A percentile compares a stretch with the other conserved stretches of the same genome.
phyloP scores from a whole-genome alignment of 306 rosid genomes.

The Lotus japonicus region DNA sequence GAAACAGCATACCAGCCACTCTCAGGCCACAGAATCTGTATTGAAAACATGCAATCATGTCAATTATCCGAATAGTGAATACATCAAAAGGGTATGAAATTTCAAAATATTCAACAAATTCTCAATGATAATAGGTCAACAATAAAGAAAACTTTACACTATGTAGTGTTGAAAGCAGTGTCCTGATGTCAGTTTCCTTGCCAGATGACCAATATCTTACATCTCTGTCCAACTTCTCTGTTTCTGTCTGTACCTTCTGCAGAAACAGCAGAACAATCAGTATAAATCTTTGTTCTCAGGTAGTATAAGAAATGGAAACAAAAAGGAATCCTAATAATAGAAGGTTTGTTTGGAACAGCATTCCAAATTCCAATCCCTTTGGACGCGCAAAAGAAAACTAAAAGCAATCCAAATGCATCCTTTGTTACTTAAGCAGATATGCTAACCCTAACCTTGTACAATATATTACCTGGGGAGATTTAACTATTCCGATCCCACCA shows the following conservation, averaged over 20 bases:
- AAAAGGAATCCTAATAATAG: background rate
- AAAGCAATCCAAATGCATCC: background rate
- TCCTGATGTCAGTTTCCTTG: slow-evolving; percentile 70
- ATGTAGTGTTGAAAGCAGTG: slow-evolving; percentile 75
- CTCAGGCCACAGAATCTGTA: slow-evolving; percentile 69
- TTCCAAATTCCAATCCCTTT: no score
- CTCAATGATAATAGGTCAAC: background rate
- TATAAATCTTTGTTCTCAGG: background rate
- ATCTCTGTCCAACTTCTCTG: slow-evolving; percentile 56
- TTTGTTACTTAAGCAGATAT: background rate
- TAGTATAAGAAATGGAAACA: background rate
- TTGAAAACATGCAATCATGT: slow-evolving; percentile 11
- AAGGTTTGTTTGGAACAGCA: no score
- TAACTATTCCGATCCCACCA: slow-evolving; percentile 27
- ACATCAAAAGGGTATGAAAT: background rate
- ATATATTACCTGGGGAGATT: slow-evolving; percentile 53
- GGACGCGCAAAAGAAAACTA: no score
- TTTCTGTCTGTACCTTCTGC: slow-evolving; percentile 38
- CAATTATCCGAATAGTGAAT: slow-evolving; percentile 16
- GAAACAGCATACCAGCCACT: slow-evolving; percentile 79
- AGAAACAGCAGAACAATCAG: slow-evolving; percentile 1
- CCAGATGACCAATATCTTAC: slow-evolving; percentile 78
- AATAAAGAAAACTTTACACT: slow-evolving; percentile 35
- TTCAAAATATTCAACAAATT: background rate
- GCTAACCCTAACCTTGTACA: background rate